Evolutionary conservation across 2,329 filamentous ascomycete species (phyloP).

Genomic region (Catunica adiposa): DNA sequence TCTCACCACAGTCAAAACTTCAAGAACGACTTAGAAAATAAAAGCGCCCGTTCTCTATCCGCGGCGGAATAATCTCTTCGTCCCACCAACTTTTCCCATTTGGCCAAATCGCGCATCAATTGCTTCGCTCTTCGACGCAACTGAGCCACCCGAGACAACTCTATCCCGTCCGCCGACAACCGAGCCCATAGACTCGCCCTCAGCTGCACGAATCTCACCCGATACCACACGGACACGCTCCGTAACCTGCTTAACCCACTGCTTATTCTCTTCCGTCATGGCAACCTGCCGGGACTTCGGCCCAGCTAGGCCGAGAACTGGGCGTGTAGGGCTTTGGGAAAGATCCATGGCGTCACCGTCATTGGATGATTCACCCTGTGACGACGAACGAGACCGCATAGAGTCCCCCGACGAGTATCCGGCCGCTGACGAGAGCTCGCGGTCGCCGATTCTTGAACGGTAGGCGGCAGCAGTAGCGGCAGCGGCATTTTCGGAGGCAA

Average conservation of each 20-base stretch:
- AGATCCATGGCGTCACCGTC: slow-evolving; percentile 26
- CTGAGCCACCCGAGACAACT: background rate
- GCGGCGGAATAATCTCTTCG: slow-evolving; percentile 53
- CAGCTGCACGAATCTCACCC: slow-evolving; percentile 38
- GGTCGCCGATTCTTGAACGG: background rate
- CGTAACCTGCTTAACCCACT: slow-evolving; percentile 73
- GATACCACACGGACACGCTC: slow-evolving; percentile 60
- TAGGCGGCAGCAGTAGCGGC: slow-evolving; percentile 22
- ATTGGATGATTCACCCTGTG: slow-evolving; percentile 27
- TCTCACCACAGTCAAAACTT: background rate
- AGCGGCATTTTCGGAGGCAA: slow-evolving; percentile 13
- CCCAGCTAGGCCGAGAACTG: slow-evolving; percentile 51
- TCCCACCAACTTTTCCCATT: slow-evolving; percentile 54
- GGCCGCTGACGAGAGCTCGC: too few relatives aligned
- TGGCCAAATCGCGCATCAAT: slow-evolving; percentile 40
- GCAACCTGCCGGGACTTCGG: slow-evolving; percentile 47
- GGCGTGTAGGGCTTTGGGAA: background rate
- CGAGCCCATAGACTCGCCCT: background rate
- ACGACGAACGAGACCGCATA: slow-evolving; percentile 33
- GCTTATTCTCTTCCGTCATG: slow-evolving; percentile 55
- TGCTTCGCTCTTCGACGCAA: background rate
- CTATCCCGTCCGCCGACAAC: background rate
- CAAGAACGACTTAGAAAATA: background rate
- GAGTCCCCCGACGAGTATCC: slow-evolving; percentile 21
- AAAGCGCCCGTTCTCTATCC: slow-evolving; percentile 14